Evolutionary conservation across 768 basidiomycete genomes (phyloP), one percentile per base, ranked within the genome.

Genomic region (Leccinellum albellum): DNA sequence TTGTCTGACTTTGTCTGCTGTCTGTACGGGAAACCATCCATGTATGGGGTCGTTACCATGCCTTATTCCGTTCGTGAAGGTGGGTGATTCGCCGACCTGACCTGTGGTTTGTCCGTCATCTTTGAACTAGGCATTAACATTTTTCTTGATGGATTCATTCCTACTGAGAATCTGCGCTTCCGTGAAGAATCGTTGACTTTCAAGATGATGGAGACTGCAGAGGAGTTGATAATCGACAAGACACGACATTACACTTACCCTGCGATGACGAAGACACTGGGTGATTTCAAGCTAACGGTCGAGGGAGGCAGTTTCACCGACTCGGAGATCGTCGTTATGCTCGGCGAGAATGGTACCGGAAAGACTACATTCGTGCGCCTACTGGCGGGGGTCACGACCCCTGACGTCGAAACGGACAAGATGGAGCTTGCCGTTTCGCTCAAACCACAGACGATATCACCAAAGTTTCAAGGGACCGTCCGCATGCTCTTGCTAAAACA

Each of bases 271-370:
- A 99, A 99, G 78, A 98, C 97, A 0, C 83, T 98, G 50, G 97
- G 97, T 29, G 71, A 70, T 61, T 99, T 99, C 86, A 98, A 99
- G 75, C 84, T 99, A 49, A 92, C 93, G 50, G 91, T 99, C 53
- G 84, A 96, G 65, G 76, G 74, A 0, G 97, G 97, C 24, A 82
- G 82, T 32, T 99, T 98, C 76, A 95, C 96, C 17, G 94, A 98
- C 70, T 98, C 94, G 2, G 97, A 99, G 73, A 99, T 99, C 72
- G 93, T 99, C 98, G 65, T 96, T 98, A 90, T 99, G 88, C 78
- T 99, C 31, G 97, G 94, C 60, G 97, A 98, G 82, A 99, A 99
- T 74, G 97, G 97, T 49, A 98, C 93, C 3, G 95, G 97, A 37
- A 99, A 98, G 81, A 98, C 97, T 46, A 98, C 95, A 1, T 92